Base-by-base conservation (phyloP, 1,139 yeast genomes). In the Nematodospora anomalae region DNA sequence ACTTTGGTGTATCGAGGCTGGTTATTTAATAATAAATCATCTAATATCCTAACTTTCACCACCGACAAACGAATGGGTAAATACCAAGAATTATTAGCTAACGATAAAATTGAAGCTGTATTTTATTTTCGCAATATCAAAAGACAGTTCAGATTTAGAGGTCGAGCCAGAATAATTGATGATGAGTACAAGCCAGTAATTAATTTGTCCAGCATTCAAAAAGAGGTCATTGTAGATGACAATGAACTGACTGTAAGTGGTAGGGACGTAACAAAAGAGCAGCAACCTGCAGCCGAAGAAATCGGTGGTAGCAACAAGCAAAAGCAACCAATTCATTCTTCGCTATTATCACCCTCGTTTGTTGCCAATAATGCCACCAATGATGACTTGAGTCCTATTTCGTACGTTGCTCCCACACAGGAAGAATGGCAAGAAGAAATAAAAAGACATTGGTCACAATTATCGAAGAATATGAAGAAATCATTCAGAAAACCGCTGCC, bases 1-100 rank as follows among this genome's bases (percentile, higher is more conserved):
- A 83, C 94, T 0, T 76, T 87, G 45, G 79, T 85, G 10, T 78
- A 69, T 50, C 71, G 95, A 36, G 94, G 90, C 10, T 87, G 85
- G 62, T 61, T 87, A 31, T 87, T 86, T 52, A 71, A 79, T 52
- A 86, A 85, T 52, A 75, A 73, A 43, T 69, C 76, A 40, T 80
- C 83, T 28, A 87, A 85, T 51, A 77, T 83, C 7, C 55, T 86
- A 38, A 71, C 87, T 3, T 79, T 83, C 52, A 76, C 84, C 30
- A 82, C 95, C 1, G 96, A 87, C 59, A 68, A 71, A 49, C 65
- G 96, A 53, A 79, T 83, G 71, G 62, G 62, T 35, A 87, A 87
- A 57, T 73, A 74, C 49, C 58, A 62, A 16, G 86, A 84, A 51
- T 60, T 81, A 37, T 43, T 55, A 11, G 46, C 52, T 16, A 74